phyloP scores from a whole-genome alignment of 495 filamentous ascomycete species.

The Paragyromitra xinjiangensis region DNA sequence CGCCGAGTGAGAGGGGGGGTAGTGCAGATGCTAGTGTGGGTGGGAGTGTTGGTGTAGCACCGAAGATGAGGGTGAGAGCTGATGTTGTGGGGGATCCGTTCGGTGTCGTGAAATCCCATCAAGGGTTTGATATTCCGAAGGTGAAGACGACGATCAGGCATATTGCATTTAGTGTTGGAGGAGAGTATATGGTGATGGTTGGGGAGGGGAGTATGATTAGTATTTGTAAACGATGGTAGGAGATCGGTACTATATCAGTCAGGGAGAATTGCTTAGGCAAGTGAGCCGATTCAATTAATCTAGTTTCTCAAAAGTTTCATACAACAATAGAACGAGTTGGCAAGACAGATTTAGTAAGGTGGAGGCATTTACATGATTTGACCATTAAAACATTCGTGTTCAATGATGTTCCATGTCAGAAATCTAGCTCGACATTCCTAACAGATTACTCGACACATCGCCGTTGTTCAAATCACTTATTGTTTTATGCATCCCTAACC shows the following conservation, averaged over 20 bases:
- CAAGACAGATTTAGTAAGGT: background rate
- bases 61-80: slow-evolving; percentile 17
- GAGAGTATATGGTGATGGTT: slow-evolving; percentile 55
- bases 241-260: background rate
- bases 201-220: slow-evolving; percentile 54
- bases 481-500: no score
- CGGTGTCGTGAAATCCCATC: slow-evolving; percentile 44
- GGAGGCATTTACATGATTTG: no score
- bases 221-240: slow-evolving; percentile 51
- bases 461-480: no score
- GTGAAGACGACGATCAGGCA: slow-evolving; percentile 51
- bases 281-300: background rate
- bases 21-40: slow-evolving; percentile 14
- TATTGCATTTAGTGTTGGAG: slow-evolving; percentile 47
- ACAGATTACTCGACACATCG: no score
- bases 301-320: background rate
- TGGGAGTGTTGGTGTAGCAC: background rate
- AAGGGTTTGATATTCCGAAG: slow-evolving; percentile 46
- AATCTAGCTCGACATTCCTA: no score
- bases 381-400: no score
- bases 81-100: slow-evolving; percentile 51
- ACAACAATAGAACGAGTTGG: background rate
- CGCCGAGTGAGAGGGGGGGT: slow-evolving; percentile 7
- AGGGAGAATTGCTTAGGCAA: background rate
- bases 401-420: no score